Conservation (phyloP, 345 rosid genomes). For the Gossypium anomalum region DNA sequence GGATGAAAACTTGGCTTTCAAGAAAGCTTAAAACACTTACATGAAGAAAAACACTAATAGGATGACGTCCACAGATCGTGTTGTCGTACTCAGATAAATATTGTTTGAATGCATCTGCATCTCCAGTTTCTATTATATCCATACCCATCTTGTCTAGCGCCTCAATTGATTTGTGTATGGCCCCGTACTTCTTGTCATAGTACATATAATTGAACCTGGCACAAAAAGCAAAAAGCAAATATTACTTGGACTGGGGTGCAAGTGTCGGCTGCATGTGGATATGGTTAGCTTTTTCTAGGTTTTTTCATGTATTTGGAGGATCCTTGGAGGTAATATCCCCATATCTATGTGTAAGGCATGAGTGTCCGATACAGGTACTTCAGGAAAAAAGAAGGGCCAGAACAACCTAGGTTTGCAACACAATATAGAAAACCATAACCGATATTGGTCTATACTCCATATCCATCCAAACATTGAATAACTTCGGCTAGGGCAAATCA, state of each 20-base stretch:
- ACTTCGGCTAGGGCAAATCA: not conserved
- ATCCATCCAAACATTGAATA: not conserved
- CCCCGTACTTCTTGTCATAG: constrained; percentile 64
- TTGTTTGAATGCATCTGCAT: constrained; percentile 75
- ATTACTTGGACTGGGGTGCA: too few relatives aligned
- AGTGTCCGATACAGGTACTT: too few relatives aligned
- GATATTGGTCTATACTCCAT: not conserved
- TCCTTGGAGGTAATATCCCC: too few relatives aligned
- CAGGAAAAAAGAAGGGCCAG: too few relatives aligned
- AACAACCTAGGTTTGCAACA: not conserved
- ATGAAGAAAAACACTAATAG: constrained; percentile 87
- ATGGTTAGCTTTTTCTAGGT: too few relatives aligned
- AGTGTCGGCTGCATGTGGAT: too few relatives aligned
- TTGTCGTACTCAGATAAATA: constrained; percentile 67
- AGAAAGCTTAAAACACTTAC: constrained; percentile 40
- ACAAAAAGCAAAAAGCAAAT: constrained; percentile 7
- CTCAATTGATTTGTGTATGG: constrained; percentile 88
- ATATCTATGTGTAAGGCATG: too few relatives aligned
- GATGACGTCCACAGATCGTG: constrained; percentile 92
- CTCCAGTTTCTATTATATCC: constrained; percentile 91
- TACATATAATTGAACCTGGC: constrained; percentile 67
- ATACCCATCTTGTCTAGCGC: constrained; percentile 94
- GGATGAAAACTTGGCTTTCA: not conserved
- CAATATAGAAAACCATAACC: not conserved
- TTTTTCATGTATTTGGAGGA: too few relatives aligned